phyloP scores from a whole-genome alignment of 2,329 filamentous ascomycete genomes.

The Clonostachys sp. region DNA sequence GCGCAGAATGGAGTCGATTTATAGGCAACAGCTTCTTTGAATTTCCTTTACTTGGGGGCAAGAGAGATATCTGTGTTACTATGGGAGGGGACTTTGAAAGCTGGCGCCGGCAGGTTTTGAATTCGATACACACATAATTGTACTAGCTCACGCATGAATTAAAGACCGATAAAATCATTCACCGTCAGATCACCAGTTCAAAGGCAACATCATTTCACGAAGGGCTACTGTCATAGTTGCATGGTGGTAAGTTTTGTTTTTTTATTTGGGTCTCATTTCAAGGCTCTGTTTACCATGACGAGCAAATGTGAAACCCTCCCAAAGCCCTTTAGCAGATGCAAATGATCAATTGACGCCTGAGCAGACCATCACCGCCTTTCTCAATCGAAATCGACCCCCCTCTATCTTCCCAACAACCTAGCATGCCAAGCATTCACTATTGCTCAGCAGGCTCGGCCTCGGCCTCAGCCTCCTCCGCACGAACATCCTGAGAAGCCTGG shows the following conservation, averaged over 20 bases:
- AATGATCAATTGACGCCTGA: conserved; percentile 36
- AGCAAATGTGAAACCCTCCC: conserved; percentile 28
- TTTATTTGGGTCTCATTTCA: conserved; percentile 26
- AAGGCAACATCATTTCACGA: no score
- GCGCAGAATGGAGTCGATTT: no score
- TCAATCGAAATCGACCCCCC: conserved; percentile 10
- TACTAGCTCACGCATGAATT: no score
- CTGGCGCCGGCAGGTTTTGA: no score
- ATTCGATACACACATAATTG: no score
- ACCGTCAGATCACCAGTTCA: no score
- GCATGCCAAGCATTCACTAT: conserved; percentile 19
- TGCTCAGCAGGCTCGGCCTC: conserved; percentile 45
- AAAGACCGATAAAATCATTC: no score
- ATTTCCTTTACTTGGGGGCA: no score
- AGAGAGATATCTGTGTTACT: no score
- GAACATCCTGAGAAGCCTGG: conserved; percentile 61
- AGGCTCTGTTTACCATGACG: conserved; percentile 29
- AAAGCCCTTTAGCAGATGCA: conserved; percentile 30
- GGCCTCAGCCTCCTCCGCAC: conserved; percentile 53
- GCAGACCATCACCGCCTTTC: conserved; percentile 23
- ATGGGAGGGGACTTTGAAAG: no score
- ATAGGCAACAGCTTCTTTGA: no score
- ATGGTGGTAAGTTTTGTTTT: not conserved
- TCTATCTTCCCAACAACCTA: conserved; percentile 9
- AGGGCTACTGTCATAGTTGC: not conserved